Percentiles rank a stretch among this genome's conserved stretches.
These are phyloP conservation scores for Neonectria faginata DNA, from an alignment of 2,329 filamentous ascomycete genomes.

Conservation along the genomic window DNA sequence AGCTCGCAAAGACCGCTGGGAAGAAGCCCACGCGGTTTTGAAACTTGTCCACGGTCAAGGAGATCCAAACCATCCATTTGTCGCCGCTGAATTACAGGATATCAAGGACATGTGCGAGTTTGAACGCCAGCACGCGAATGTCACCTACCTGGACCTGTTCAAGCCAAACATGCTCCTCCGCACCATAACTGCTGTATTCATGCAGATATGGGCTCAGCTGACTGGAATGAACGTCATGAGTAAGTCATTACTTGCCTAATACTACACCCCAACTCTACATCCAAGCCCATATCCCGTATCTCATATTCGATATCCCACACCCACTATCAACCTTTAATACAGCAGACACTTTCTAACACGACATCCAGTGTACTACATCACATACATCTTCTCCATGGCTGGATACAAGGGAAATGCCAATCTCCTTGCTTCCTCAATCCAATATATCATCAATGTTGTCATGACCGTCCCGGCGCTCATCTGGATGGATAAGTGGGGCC, in stretches of 20 bases:
- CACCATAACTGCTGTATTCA: constrained; percentile 63
- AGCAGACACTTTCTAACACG: neutral
- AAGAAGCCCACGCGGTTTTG: constrained; percentile 65
- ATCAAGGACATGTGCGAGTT: constrained; percentile 81
- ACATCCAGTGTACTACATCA: constrained; percentile 69
- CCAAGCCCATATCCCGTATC: neutral
- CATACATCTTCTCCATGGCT: constrained; percentile 55
- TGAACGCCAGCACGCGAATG: constrained; percentile 75
- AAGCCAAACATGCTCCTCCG: constrained; percentile 72
- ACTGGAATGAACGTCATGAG: constrained; percentile 70
- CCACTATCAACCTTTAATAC: neutral
- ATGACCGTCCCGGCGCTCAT: constrained; percentile 83
- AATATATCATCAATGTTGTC: constrained; percentile 80
- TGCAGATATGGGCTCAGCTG: constrained; percentile 68
- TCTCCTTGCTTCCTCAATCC: constrained; percentile 66
- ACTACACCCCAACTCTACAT: no score
- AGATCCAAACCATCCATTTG: constrained; percentile 72
- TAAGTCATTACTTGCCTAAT: constrained; percentile 44
- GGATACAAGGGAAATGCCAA: constrained; percentile 59
- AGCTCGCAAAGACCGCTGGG: constrained; percentile 70
- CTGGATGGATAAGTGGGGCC: constrained; percentile 81
- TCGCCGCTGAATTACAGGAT: constrained; percentile 75
- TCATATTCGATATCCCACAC: neutral
- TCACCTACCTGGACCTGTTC: constrained; percentile 79
- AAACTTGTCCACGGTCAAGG: constrained; percentile 74